Evolutionary conservation across 768 basidiomycete genomes (phyloP), one percentile per base, ranked within the genome.

Genomic region (Naematelia encephala): DNA sequence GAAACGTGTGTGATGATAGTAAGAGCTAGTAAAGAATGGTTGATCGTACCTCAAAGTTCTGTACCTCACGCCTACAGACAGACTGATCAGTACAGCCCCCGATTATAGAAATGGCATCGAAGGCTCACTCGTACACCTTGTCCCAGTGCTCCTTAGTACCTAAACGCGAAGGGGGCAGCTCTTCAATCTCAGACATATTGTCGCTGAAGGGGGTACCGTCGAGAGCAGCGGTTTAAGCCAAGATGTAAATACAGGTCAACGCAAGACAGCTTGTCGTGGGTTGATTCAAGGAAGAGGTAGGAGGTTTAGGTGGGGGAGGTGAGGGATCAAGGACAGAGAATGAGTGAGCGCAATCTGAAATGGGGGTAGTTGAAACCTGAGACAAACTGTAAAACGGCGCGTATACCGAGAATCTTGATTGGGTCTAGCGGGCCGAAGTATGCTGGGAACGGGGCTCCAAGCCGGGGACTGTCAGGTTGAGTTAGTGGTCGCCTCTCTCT

Each of bases 61-160:
- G 57, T 2, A 78, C 77, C 54, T 80, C 79, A 1, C 78, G 68
- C 27, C 72, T 72, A 54, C 51, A 60, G 1, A 56, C n/a, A 23
- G 34, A 39, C 16, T 8, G 8, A 25, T 60, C 59, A 60, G 43
- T 34, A 13, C 21, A n/a, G 4, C 10, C 22, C n/a, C 21, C 30
- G 12, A 11, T 39, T 5, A 3, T 43, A 26, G 23, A 11, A 11
- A 27, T 11, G 34, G 29, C n/a, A 22, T 42, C 34, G 34, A 47
- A 11, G 14, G 61, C 69, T 66, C 58, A 71, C 70, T 74, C 66
- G 30, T 77, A 77, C 44, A 74, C 73, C 49, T 54, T 50, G 50
- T 79, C 76, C 78, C 78, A 79, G 56, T 79, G 76, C 1, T 68
- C 64, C 53, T 78, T 76, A 4, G 78, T 78, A 0, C 78, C 78